Base-by-base conservation (phyloP, 257 asterid species). In the Echium plantagineum region DNA sequence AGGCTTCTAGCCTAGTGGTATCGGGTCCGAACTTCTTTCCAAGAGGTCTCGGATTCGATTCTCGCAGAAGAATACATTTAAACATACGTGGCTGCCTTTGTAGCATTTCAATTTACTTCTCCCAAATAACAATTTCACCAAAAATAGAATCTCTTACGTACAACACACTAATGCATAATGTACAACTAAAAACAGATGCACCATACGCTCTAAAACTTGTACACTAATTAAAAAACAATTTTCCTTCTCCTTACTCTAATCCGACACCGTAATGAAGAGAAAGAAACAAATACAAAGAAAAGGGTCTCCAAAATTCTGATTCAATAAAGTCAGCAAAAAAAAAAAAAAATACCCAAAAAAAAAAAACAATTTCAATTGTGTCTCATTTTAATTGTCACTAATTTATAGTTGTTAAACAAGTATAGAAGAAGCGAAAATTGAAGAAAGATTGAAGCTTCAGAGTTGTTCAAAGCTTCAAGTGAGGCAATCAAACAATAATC, bases 261-360 rank as follows among this genome's bases (percentile, higher is more conserved):
- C 74, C 75, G 81, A 75, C 78, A 73, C 74, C 67, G 80, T 70
- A 74, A 77, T 77, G 76, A 35, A 35, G 62, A 73, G 63, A 67
- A 60, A 63, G 55, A 56, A 64, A 75, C 66, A 66, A 69, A 68
- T 69, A 65, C 62, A 63, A 76, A 66, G 80, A 67, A 28, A 28
- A 28, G 84, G 84, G 89, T 71, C 78, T 76, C 80, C 81, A 74
- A 69, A 35, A 74, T 78, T 75, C 75, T 67, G 84, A 66, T 83
- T 78, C 74, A 22, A 51, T 64, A 47, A 13, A 64, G 6, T 28
- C 32, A 28, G 7, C 32, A 28, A 28, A 2, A 51, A 58, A 46
- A 51, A 58, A 46, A 52, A 58, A 59, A 55, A 62, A 51, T 53
- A 26, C 32, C 32, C 32, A 28, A 28, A 55, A 20, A 31, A 32